These are phyloP conservation scores for Crithidia bombi DNA, from an alignment of 208 protist genomes.

Conservation along the genomic window DNA sequence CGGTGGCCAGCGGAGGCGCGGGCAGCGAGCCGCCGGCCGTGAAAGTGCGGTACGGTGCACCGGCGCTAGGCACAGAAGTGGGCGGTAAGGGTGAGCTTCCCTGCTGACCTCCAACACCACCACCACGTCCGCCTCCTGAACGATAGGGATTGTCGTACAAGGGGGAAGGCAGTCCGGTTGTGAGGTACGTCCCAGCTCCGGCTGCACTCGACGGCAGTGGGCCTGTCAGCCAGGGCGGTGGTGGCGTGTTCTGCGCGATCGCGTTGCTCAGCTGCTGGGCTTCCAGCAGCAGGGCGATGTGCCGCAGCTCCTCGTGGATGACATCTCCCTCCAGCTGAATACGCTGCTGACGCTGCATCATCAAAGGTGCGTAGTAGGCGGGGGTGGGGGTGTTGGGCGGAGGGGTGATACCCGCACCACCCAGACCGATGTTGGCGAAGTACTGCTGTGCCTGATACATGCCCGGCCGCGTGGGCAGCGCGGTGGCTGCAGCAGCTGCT, in stretches of 20 bases:
- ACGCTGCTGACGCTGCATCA: conserved; percentile 18
- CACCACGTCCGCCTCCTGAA: not conserved
- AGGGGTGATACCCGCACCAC: conserved; percentile 10
- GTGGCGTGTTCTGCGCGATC: conserved; percentile 20
- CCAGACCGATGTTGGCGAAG: conserved; percentile 15
- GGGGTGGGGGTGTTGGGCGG: not conserved
- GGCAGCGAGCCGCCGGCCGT: conserved; percentile 19
- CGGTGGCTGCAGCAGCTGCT: not conserved
- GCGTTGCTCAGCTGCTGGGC: conserved; percentile 28
- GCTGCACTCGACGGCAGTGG: conserved; percentile 18
- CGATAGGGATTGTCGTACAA: not conserved
- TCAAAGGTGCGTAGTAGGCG: conserved; percentile 5
- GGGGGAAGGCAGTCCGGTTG: conserved; percentile 25
- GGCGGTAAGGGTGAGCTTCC: not conserved
- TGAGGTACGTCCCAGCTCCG: conserved; percentile 36
- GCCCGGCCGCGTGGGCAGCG: not conserved
- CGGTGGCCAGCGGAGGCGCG: conserved; percentile 22
- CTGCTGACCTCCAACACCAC: not conserved
- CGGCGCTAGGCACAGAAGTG: not conserved
- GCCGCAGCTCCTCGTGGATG: conserved; percentile 35
- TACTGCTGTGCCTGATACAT: conserved; percentile 6
- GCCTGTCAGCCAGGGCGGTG: conserved; percentile 8
- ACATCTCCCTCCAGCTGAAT: conserved; percentile 18
- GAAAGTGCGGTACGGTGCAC: conserved; percentile 10
- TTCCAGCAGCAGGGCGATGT: conserved; percentile 29